Base-by-base conservation (phyloP, 768 basidiomycete genomes). In the Dioszegia hungarica region DNA sequence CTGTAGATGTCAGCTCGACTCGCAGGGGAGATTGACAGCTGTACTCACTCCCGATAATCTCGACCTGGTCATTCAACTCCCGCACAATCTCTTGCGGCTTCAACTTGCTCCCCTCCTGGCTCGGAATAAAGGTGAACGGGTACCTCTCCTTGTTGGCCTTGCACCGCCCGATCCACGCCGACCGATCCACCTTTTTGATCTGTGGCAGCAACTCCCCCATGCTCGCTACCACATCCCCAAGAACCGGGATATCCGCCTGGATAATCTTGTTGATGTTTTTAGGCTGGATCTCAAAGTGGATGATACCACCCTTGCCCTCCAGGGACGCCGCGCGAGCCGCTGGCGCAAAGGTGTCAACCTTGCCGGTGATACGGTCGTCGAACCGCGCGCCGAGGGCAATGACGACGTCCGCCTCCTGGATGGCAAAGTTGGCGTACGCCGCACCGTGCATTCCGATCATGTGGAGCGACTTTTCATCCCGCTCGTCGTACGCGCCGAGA, bases 241-340 rank as follows among this genome's bases (percentile, higher is more conserved):
- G 82, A 70, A 99, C 82, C 46, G 95, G 90, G 56, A 97, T 88
- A 44, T 88, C 85, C 20, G 95, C 94, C 50, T 99, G 85, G 51
- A 98, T 84, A 59, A 99, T 92, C 78, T 99, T 99, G 83, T 99
- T 99, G 77, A 99, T 82, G 78, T 99, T 99, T 82, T 99, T 98
- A 43, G 95, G 90, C 79, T 85, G 85, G 64, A 98, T 93, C 80
- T 99, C 95, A 71, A 99, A 98, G 79, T 99, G 95, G 72, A 99
- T 95, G 79, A 99, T 93, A 31, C 95, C 95, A 11, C 95, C 95
- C 1, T 85, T 83, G 41, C 93, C 90, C 64, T 86, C 82, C 0
- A 82, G 79, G 1, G 93, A 91, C 5, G 95, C 95, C 5, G 86
- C 86, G 45, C 81, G 81, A 0, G 95, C 94, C 12, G 85, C 88